These are phyloP conservation scores for Mycena crocata DNA, from an alignment of 768 basidiomycete species.

Conservation along the genomic window DNA sequence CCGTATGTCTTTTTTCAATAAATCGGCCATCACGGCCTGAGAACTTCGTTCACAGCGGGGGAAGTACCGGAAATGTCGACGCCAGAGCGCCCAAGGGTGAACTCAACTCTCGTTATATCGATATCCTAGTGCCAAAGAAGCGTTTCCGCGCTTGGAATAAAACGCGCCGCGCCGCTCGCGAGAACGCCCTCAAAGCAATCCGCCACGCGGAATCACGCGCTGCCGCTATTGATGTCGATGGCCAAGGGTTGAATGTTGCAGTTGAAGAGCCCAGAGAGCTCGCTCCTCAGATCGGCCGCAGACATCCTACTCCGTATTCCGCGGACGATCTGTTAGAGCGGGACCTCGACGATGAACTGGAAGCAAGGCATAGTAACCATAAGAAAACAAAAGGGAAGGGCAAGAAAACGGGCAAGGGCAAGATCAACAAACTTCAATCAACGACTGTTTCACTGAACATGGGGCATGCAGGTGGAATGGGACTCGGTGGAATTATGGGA, in stretches of 20 bases:
- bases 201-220: background rate
- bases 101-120: background rate
- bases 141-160: constrained; percentile 12
- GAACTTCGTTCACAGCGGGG: background rate
- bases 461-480: no score
- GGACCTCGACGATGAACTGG: background rate
- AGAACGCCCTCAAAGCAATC: constrained; percentile 12
- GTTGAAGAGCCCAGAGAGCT: background rate
- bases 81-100: background rate
- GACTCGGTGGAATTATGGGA: no score
- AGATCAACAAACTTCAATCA: background rate
- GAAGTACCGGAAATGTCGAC: background rate
- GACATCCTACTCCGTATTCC: background rate
- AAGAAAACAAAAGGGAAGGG: background rate
- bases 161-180: constrained; percentile 9
- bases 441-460: background rate
- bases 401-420: background rate
- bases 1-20: constrained; percentile 40
- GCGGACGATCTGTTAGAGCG: background rate
- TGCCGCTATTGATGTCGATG: background rate
- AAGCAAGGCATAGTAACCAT: background rate
- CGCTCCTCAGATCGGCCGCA: background rate
- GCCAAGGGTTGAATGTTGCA: background rate
- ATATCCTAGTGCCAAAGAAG: constrained; percentile 4
- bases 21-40: background rate